Evolutionary conservation across 73 alveolate genomes (phyloP).

Genomic region (Stentor coeruleus): DNA sequence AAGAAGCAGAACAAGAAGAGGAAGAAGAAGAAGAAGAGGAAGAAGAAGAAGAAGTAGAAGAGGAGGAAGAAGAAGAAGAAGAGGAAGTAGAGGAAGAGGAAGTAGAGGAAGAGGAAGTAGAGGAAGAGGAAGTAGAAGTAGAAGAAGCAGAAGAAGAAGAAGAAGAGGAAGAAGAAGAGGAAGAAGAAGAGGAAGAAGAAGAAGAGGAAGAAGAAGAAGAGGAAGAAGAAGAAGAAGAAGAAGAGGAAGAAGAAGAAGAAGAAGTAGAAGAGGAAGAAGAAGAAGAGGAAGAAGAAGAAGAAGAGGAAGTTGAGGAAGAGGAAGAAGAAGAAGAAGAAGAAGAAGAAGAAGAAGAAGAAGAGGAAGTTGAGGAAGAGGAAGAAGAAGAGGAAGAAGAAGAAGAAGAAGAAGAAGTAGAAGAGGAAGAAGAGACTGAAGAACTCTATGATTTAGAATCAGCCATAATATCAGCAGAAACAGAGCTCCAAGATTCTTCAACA

Average conservation of each 20-base stretch:
- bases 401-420: too few species aligned
- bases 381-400: too few species aligned
- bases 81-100: neutral
- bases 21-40: neutral
- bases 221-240: neutral
- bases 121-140: neutral
- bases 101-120: neutral
- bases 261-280: neutral
- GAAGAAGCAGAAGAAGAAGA: neutral
- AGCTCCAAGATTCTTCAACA: too few species aligned
- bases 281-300: too few species aligned
- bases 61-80: neutral
- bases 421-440: too few species aligned
- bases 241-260: neutral
- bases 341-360: too few species aligned
- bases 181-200: neutral
- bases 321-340: too few species aligned
- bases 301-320: too few species aligned
- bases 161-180: neutral
- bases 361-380: too few species aligned
- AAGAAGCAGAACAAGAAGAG: neutral
- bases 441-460: too few species aligned
- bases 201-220: neutral
- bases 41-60: neutral
- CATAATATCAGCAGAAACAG: too few species aligned